Conservation (phyloP, 176 grass and related monocot species). For the Eremochloa ophiuroides region DNA sequence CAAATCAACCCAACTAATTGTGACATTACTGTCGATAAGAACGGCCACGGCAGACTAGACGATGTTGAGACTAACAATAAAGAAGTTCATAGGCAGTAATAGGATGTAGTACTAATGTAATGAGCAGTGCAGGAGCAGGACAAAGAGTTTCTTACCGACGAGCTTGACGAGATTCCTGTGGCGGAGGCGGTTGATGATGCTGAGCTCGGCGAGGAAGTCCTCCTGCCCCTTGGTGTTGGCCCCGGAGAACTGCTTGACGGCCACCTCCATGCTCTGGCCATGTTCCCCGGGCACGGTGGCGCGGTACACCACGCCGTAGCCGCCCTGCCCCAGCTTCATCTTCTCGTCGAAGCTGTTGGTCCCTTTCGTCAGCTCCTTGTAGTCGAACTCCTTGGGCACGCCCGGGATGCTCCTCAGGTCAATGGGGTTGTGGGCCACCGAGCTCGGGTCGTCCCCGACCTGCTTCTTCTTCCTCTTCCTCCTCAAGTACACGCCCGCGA, state of each 20-base stretch:
- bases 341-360: conserved; percentile 82
- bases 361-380: conserved; percentile 65
- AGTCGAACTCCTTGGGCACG: conserved; percentile 75
- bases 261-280: conserved; percentile 50
- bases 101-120: background rate
- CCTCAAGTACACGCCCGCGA: conserved; percentile 37
- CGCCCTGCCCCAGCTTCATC: conserved; percentile 84
- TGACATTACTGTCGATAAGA: background rate
- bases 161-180: conserved; percentile 85
- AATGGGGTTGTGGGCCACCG: conserved; percentile 27
- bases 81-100: background rate
- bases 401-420: conserved; percentile 65
- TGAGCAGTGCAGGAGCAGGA: background rate
- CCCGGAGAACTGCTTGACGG: conserved; percentile 84
- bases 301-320: conserved; percentile 83
- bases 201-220: conserved; percentile 89
- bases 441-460: conserved; percentile 34
- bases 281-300: conserved; percentile 49
- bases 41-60: background rate
- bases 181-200: conserved; percentile 86
- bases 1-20: background rate
- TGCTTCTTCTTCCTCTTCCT: conserved; percentile 21
- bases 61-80: background rate
- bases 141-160: conserved; percentile 33
- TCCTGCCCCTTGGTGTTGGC: conserved; percentile 80